Conservation (phyloP, 352 stramenopile species). For the Phytophthora fragariae region DNA sequence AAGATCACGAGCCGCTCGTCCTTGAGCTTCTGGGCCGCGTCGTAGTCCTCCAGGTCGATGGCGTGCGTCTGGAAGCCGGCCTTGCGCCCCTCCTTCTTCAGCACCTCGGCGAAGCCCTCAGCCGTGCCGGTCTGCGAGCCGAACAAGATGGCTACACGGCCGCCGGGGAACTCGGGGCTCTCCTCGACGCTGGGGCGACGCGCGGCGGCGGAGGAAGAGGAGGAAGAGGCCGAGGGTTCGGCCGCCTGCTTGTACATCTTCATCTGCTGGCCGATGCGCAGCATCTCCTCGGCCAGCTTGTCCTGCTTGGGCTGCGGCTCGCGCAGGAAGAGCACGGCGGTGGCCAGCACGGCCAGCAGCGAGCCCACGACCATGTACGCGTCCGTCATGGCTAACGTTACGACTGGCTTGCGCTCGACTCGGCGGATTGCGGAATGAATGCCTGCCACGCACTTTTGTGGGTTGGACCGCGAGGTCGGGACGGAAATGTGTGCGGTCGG, state of each 20-base stretch:
- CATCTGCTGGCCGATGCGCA: slow-evolving; percentile 82
- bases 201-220: background rate
- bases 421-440: slow-evolving; percentile 30
- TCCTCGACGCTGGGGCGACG: slow-evolving; percentile 32
- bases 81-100: slow-evolving; percentile 91
- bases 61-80: slow-evolving; percentile 89
- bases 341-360: slow-evolving; percentile 70
- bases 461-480: slow-evolving; percentile 13
- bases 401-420: slow-evolving; percentile 4
- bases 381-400: slow-evolving; percentile 36
- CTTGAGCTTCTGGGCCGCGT: slow-evolving; percentile 64
- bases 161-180: slow-evolving; percentile 58
- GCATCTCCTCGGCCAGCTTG: slow-evolving; percentile 72
- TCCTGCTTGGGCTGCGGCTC: slow-evolving; percentile 64
- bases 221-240: slow-evolving; percentile 11
- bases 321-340: slow-evolving; percentile 67
- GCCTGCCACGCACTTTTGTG: slow-evolving; percentile 4
- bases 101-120: slow-evolving; percentile 95
- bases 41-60: slow-evolving; percentile 96
- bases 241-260: slow-evolving; percentile 82
- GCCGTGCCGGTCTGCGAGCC: slow-evolving; percentile 98
- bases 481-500: slow-evolving; percentile 8
- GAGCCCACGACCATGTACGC: slow-evolving; percentile 76
- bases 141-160: slow-evolving; percentile 94
- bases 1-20: slow-evolving; percentile 89